Conservation (phyloP, 148 eudicot genomes). For the Silene latifolia region DNA sequence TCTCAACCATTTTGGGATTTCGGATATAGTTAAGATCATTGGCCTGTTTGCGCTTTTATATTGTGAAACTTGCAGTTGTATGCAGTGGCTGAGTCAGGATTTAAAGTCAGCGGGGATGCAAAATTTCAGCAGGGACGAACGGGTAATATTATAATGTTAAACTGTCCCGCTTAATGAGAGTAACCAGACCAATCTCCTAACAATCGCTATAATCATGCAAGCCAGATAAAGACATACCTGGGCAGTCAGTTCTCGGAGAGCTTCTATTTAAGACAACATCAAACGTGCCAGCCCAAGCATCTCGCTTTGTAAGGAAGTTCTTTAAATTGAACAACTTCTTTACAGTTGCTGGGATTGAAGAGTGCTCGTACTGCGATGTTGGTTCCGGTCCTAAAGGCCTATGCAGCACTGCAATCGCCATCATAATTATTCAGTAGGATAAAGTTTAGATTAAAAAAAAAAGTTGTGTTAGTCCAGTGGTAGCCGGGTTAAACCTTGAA, state of each 20-base stretch:
- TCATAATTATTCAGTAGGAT: neutral
- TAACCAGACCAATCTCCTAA: too few species aligned
- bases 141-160: too few species aligned
- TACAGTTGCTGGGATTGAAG: constrained; percentile 75
- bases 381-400: constrained; percentile 65
- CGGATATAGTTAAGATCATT: neutral
- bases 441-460: too few species aligned
- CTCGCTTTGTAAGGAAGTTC: constrained; percentile 64
- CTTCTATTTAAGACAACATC: constrained; percentile 49
- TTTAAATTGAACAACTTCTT: constrained; percentile 75
- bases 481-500: too few species aligned
- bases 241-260: constrained; percentile 73
- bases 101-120: too few species aligned
- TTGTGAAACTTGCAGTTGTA: too few species aligned
- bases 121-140: too few species aligned
- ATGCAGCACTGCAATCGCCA: constrained; percentile 54
- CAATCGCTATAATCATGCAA: too few species aligned
- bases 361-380: constrained; percentile 72
- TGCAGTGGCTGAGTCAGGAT: too few species aligned
- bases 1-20: neutral
- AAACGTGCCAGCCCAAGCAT: constrained; percentile 85
- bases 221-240: constrained; percentile 34
- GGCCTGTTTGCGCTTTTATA: too few species aligned
- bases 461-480: too few species aligned
- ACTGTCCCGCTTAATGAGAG: too few species aligned